These are phyloP conservation scores for Kodamaea nitidulidarum DNA, from an alignment of 805 yeast species.

Conservation along the genomic window DNA sequence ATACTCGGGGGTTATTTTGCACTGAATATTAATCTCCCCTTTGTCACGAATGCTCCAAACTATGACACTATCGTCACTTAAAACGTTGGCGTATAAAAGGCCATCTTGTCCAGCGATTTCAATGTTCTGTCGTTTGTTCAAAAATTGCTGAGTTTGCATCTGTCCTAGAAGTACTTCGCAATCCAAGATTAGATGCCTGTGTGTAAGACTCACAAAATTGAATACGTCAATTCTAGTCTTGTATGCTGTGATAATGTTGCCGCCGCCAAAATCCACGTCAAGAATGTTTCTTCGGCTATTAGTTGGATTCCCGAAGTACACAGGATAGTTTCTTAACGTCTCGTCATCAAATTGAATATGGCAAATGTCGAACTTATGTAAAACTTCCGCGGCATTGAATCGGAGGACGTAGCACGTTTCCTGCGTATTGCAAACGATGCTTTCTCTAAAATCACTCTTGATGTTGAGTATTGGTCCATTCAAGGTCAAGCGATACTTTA, in stretches of 20 bases:
- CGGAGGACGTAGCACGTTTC: conserved; percentile 17
- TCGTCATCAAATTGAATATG: conserved; percentile 10
- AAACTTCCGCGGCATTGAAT: conserved; percentile 10
- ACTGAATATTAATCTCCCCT: conserved; percentile 11
- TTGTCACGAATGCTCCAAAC: conserved; percentile 41
- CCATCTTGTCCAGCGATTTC: conserved; percentile 36
- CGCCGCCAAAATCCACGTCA: conserved; percentile 33
- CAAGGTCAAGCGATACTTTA: conserved; percentile 9
- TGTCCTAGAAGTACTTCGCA: conserved; percentile 13
- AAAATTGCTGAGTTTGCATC: conserved; percentile 16
- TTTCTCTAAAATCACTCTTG: conserved; percentile 25
- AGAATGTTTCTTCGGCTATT: conserved; percentile 12
- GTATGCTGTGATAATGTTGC: conserved; percentile 23
- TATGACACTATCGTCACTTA: conserved; percentile 38
- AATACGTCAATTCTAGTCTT: conserved; percentile 20
- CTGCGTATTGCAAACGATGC: conserved; percentile 20
- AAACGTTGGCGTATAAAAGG: conserved; percentile 32
- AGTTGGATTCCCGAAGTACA: conserved; percentile 10
- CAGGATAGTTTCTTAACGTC: conserved; percentile 6
- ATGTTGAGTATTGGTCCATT: conserved; percentile 17
- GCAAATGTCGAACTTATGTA: conserved; percentile 15
- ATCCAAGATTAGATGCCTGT: background rate
- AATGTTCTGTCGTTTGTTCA: background rate
- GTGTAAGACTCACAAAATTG: conserved; percentile 12
- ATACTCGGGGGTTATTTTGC: conserved; percentile 20